These are phyloP conservation scores for Alternaria novae-zelandiae DNA, from an alignment of 2,329 filamentous ascomycete genomes.

Conservation along the genomic window DNA sequence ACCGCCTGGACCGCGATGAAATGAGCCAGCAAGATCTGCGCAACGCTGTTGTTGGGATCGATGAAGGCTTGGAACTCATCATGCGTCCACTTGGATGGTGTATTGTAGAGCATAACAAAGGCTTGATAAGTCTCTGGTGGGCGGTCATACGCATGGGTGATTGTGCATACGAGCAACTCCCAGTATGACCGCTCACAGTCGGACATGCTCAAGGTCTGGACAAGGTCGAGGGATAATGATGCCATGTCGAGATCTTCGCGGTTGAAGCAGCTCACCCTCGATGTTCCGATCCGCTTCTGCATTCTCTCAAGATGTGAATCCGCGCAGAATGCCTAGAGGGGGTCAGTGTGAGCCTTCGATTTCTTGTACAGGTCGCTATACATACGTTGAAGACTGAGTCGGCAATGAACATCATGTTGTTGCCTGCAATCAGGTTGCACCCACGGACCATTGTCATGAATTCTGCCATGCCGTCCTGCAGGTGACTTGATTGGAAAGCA, in stretches of 20 bases:
- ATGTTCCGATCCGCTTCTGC: conserved; percentile 31
- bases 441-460: conserved; percentile 49
- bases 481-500: conserved; percentile 47
- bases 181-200: conserved; percentile 39
- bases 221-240: conserved; percentile 31
- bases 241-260: conserved; percentile 40
- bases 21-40: conserved; percentile 55
- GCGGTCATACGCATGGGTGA: conserved; percentile 37
- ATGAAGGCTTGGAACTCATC: conserved; percentile 54
- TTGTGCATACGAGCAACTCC: conserved; percentile 29
- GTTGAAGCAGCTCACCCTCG: conserved; percentile 25
- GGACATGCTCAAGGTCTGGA: conserved; percentile 36
- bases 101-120: conserved; percentile 52
- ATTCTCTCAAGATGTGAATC: conserved; percentile 44
- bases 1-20: conserved; percentile 57
- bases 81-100: conserved; percentile 50
- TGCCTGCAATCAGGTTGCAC: conserved; percentile 43
- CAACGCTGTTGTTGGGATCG: conserved; percentile 49
- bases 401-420: conserved; percentile 23
- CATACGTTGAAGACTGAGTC: conserved; percentile 42
- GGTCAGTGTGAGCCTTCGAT: background rate
- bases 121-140: conserved; percentile 50
- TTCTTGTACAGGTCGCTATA: background rate
- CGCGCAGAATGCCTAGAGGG: conserved; percentile 33
- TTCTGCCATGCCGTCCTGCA: conserved; percentile 46